phyloP scores from a whole-genome alignment of 371 early-diverging fungal species.

The Mucor indicus region DNA sequence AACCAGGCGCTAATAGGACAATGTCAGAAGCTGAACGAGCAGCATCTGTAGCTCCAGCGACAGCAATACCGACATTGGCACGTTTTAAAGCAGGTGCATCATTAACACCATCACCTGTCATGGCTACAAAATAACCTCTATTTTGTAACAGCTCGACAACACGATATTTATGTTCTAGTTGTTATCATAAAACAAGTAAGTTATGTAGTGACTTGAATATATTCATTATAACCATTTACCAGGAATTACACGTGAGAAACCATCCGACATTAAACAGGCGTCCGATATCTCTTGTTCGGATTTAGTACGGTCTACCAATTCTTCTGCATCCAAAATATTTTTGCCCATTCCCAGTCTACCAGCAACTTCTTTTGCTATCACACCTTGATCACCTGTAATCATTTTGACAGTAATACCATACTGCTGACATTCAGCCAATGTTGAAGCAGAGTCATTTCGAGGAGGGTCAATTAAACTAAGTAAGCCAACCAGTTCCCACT shows the following conservation, averaged over 20 bases:
- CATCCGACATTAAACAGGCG: constrained; percentile 67
- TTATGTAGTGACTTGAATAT: background rate
- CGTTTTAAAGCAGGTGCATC: constrained; percentile 79
- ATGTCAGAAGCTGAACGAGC: constrained; percentile 94
- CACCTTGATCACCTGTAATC: constrained; percentile 90
- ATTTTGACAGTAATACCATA: constrained; percentile 88
- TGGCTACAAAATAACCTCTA: constrained; percentile 56
- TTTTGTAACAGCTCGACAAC: constrained; percentile 56
- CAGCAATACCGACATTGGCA: constrained; percentile 68
- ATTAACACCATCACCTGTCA: constrained; percentile 88
- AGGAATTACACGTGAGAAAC: constrained; percentile 84
- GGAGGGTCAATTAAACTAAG: constrained; percentile 84
- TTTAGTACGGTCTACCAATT: constrained; percentile 58
- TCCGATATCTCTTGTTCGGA: constrained; percentile 71
- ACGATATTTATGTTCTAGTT: constrained; percentile 62
- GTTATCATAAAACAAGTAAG: too few species aligned
- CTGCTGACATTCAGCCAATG: constrained; percentile 72
- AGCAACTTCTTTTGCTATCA: constrained; percentile 82
- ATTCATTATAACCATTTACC: too few species aligned
- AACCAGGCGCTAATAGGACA: constrained; percentile 84
- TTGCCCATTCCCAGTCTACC: constrained; percentile 61
- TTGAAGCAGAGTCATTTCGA: constrained; percentile 66
- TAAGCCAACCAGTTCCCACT: constrained; percentile 59
- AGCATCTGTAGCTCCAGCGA: constrained; percentile 88
- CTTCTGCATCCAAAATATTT: constrained; percentile 59